Evolutionary conservation across 805 yeast species (phyloP).

Genomic region (Kazachstania africana): DNA sequence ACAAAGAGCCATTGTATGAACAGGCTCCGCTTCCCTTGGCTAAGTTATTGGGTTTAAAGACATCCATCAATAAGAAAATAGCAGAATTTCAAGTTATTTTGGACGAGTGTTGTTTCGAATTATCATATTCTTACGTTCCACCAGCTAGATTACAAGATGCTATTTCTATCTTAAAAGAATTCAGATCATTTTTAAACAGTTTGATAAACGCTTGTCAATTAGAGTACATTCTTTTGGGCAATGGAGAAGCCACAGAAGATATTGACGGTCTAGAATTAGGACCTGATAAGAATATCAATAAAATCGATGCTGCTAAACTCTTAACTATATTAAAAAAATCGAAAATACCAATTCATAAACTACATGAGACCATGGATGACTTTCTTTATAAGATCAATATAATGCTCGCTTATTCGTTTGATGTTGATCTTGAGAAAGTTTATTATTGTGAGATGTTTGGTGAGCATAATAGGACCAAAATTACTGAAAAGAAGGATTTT

Average conservation of each 20-base stretch:
- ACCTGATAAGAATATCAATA: slow-evolving; percentile 9
- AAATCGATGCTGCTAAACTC: slow-evolving; percentile 25
- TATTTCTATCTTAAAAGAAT: slow-evolving; percentile 19
- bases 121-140: slow-evolving; percentile 36
- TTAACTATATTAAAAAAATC: slow-evolving; percentile 23
- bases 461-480: slow-evolving; percentile 5
- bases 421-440: slow-evolving; percentile 24
- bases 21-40: slow-evolving; percentile 22
- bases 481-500: slow-evolving; percentile 9
- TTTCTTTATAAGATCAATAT: slow-evolving; percentile 25
- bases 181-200: slow-evolving; percentile 29
- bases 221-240: slow-evolving; percentile 29
- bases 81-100: slow-evolving; percentile 29
- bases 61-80: slow-evolving; percentile 24
- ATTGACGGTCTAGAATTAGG: no score
- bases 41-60: slow-evolving; percentile 26
- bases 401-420: slow-evolving; percentile 30
- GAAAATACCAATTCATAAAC: slow-evolving; percentile 22
- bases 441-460: slow-evolving; percentile 10
- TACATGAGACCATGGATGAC: slow-evolving; percentile 27
- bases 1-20: slow-evolving; percentile 8
- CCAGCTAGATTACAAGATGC: slow-evolving; percentile 31
- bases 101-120: slow-evolving; percentile 38
- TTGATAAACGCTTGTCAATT: slow-evolving; percentile 38
- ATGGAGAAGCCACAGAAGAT: slow-evolving; percentile 1